Base-by-base conservation (phyloP, 176 grass and related monocot genomes). In the Hyparrhenia diplandra region DNA sequence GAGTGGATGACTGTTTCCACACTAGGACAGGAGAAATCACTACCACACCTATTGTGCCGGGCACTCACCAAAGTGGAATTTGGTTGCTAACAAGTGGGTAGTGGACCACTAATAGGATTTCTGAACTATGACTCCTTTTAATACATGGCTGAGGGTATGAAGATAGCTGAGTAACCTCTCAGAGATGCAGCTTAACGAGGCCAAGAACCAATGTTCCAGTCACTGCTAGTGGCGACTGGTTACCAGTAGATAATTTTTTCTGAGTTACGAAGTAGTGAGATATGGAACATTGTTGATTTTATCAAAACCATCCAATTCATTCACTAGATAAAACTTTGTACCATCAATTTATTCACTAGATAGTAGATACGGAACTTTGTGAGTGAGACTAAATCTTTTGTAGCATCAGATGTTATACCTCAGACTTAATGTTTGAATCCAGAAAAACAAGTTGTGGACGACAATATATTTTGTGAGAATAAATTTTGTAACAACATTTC, bases 21-120 rank as follows among this genome's bases (percentile, higher is more conserved):
- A n/a, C 79, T 69, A 79, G 21, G 70, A 84, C 31, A 64, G 51
- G 17, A 43, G 76, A 83, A 76, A 80, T 81, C 74, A 71, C 74
- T 86, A 91, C 85, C n/a, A n/a, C 73, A 83, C 78, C 64, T 45
- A 67, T 83, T 25, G 69, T 88, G 74, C n/a, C n/a, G 69, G 8
- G 64, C 46, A 80, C 39, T n/a, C 68, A 82, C 49, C 37, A 74
- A 85, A 92, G 90, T 92, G 84, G 90, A 62, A 89, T 77, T 72
- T 80, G 57, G 75, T 57, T 13, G 31, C 60, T 76, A 64, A 49
- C 71, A 85, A 76, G 87, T 85, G n/a, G n/a, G n/a, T n/a, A n/a
- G n/a, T n/a, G 64, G 71, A 77, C 64, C 66, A 81, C 77, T 29
- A 70, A 81, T 2, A 10, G 78, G 70, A 84, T 89, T 85, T 81